phyloP scores from a whole-genome alignment of 2,329 filamentous ascomycete species.

The Penicillium crustosum region DNA sequence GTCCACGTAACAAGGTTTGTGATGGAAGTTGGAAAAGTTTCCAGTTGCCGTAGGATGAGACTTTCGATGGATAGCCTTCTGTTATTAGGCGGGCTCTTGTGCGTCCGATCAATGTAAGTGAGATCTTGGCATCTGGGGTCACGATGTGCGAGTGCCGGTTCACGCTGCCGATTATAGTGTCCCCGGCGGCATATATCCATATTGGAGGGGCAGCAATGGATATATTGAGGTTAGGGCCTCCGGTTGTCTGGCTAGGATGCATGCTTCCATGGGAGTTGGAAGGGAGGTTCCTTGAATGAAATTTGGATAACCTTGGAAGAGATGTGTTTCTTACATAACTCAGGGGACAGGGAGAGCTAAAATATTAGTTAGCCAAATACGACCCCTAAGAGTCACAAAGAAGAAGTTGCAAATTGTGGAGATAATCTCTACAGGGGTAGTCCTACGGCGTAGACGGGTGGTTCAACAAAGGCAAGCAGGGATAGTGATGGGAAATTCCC shows the following conservation, averaged over 20 bases:
- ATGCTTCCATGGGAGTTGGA: not conserved
- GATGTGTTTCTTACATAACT: constrained; percentile 1
- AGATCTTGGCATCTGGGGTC: constrained; percentile 11
- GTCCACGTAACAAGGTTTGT: constrained; percentile 1
- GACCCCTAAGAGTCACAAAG: too few relatives aligned
- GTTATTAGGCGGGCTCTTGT: not conserved
- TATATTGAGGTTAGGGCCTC: constrained; percentile 2
- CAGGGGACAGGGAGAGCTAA: not conserved
- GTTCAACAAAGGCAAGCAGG: not conserved
- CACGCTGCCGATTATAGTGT: constrained; percentile 21
- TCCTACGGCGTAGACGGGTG: not conserved
- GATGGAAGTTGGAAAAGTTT: not conserved
- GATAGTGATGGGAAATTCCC: not conserved
- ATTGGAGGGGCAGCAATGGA: constrained; percentile 15
- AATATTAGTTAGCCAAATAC: not conserved
- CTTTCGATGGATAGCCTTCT: not conserved
- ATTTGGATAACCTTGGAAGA: not conserved
- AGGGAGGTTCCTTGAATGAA: not conserved
- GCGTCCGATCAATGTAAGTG: not conserved
- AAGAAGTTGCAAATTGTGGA: not conserved
- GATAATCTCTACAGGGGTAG: not conserved
- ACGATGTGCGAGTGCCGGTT: constrained; percentile 11
- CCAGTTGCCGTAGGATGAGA: not conserved
- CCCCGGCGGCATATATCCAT: constrained; percentile 16
- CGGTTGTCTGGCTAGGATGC: not conserved